phyloP scores from a whole-genome alignment of 1,284 basidiomycete species.

The Fomitopsis pinicola region DNA sequence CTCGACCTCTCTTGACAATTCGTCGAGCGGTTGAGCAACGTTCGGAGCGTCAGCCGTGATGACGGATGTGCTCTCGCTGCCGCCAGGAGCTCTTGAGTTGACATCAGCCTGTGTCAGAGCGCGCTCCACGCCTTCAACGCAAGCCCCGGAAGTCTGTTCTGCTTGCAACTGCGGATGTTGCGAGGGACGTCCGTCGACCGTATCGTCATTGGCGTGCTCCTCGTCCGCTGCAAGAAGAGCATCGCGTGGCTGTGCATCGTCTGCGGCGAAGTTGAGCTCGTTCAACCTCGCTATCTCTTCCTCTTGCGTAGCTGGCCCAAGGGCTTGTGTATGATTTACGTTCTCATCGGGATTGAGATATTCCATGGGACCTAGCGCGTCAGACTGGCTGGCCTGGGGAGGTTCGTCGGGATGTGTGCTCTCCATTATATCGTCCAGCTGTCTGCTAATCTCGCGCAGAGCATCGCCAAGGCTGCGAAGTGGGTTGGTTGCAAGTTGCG shows the following conservation, averaged over 20 bases:
- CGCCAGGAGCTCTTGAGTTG: conserved; percentile 16
- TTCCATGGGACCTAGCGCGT: conserved; percentile 63
- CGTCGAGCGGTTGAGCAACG: conserved; percentile 35
- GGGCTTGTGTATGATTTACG: conserved; percentile 81
- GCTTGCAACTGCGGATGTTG: conserved; percentile 19
- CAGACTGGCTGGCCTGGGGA: conserved; percentile 12
- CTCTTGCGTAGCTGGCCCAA: conserved; percentile 84
- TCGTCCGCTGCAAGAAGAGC: conserved; percentile 21
- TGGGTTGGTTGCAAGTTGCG: conserved; percentile 48
- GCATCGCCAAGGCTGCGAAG: conserved; percentile 86
- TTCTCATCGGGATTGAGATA: conserved; percentile 76
- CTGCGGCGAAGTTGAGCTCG: conserved; percentile 75
- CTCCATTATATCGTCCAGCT: conserved; percentile 82
- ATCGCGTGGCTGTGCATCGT: conserved; percentile 36
- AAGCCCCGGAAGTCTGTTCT: conserved; percentile 29
- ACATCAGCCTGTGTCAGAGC: conserved; percentile 40
- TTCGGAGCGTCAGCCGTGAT: conserved; percentile 15
- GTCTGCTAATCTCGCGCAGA: conserved; percentile 78
- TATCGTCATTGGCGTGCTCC: background rate
- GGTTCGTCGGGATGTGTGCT: conserved; percentile 33
- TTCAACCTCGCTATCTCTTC: conserved; percentile 73
- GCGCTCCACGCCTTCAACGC: conserved; percentile 39
- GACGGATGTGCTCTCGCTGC: conserved; percentile 1
- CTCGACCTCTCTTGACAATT: conserved; percentile 41
- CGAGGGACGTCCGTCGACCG: conserved; percentile 21